Evolutionary conservation across 306 rosid species (phyloP).

Genomic region (Cyclanthera cordifolia): DNA sequence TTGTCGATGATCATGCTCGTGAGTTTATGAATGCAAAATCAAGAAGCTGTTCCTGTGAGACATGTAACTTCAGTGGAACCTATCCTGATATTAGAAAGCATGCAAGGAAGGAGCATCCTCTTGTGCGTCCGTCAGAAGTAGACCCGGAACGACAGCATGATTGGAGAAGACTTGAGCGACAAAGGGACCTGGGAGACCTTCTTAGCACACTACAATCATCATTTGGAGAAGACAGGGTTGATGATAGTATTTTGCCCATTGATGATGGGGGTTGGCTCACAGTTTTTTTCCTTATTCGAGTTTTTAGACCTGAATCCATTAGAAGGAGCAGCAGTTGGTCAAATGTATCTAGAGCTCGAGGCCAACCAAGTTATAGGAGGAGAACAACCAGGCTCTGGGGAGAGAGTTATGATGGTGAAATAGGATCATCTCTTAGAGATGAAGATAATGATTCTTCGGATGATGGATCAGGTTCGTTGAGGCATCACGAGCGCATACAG

Average conservation of each 20-base stretch:
- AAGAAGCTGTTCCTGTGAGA: constrained; percentile 84
- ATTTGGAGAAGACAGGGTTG: constrained; percentile 62
- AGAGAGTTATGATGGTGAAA: constrained; percentile 63
- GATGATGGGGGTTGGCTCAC: constrained; percentile 84
- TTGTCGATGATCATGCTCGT: constrained; percentile 74
- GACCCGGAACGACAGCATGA: constrained; percentile 82
- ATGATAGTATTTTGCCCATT: constrained; percentile 51
- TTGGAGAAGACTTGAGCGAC: constrained; percentile 92
- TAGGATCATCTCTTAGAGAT: constrained; percentile 64
- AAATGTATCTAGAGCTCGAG: constrained; percentile 55
- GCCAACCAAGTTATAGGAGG: constrained; percentile 65
- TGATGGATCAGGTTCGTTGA: constrained; percentile 53
- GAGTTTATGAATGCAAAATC: constrained; percentile 76
- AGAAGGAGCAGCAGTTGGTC: constrained; percentile 53
- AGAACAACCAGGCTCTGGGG: constrained; percentile 74
- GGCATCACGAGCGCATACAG: constrained; percentile 38
- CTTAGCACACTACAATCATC: constrained; percentile 83
- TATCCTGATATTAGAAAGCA: constrained; percentile 89
- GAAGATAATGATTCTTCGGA: constrained; percentile 75
- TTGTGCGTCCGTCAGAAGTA: constrained; percentile 72
- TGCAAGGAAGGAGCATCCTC: constrained; percentile 85
- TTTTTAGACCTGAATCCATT: constrained; percentile 53
- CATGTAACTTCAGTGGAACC: constrained; percentile 63
- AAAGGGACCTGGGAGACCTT: constrained; percentile 89
- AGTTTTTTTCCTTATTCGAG: constrained; percentile 67